phyloP scores from a whole-genome alignment of 768 basidiomycete species.

The Pholiota microspora region DNA sequence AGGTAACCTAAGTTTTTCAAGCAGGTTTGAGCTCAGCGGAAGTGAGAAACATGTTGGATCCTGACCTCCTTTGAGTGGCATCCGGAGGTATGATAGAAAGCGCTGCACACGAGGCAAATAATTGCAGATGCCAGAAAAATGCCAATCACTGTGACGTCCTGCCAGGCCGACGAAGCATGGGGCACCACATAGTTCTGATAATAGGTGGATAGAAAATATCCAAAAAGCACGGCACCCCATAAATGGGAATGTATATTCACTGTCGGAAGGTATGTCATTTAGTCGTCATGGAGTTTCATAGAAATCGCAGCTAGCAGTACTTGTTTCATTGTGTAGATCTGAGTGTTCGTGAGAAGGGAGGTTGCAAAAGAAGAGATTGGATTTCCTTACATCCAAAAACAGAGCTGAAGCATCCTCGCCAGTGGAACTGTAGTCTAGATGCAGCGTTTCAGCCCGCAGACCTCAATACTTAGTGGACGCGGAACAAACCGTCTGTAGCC shows the following conservation, averaged over 20 bases:
- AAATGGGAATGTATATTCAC: slow-evolving; percentile 89
- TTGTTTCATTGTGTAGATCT: slow-evolving; percentile 82
- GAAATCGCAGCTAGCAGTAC: slow-evolving; percentile 31
- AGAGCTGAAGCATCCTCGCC: slow-evolving; percentile 61
- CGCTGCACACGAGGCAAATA: slow-evolving; percentile 71
- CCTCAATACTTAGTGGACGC: not conserved
- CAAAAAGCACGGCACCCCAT: slow-evolving; percentile 63
- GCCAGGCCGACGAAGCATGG: slow-evolving; percentile 56
- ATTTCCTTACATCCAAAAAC: slow-evolving; percentile 60
- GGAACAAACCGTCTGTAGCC: slow-evolving; percentile 65
- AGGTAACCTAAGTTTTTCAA: slow-evolving; percentile 43
- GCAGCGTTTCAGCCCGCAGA: slow-evolving; percentile 6
- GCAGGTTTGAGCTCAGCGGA: slow-evolving; percentile 10
- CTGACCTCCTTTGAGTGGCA: slow-evolving; percentile 74
- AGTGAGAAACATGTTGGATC: slow-evolving; percentile 18
- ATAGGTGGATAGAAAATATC: slow-evolving; percentile 52
- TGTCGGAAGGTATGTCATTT: slow-evolving; percentile 23
- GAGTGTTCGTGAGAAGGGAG: slow-evolving; percentile 17
- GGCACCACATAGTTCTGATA: slow-evolving; percentile 46
- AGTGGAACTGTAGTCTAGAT: slow-evolving; percentile 54
- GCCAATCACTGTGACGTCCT: slow-evolving; percentile 56
- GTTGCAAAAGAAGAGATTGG: slow-evolving; percentile 12
- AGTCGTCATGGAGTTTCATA: not conserved
- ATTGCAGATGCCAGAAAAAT: slow-evolving; percentile 71
- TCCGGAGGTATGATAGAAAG: slow-evolving; percentile 67